phyloP scores from a whole-genome alignment of 352 stramenopile species.

The Aphanomyces invadans region DNA sequence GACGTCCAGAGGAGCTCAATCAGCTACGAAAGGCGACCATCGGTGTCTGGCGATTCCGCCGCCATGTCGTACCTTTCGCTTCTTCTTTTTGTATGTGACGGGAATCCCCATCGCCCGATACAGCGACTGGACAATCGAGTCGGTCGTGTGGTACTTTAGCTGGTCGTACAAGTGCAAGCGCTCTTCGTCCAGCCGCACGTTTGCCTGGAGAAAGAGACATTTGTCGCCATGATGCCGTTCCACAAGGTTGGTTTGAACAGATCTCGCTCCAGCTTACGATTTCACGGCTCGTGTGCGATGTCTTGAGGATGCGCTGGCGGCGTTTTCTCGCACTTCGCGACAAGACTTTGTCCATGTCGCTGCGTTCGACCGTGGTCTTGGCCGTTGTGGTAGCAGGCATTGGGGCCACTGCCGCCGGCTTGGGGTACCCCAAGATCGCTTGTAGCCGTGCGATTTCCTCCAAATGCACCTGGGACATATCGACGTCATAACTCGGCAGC shows the following conservation, averaged over 20 bases:
- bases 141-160: constrained; percentile 43
- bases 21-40: constrained; percentile 30
- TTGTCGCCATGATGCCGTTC: no score
- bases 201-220: constrained; percentile 40
- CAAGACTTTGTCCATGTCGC: neutral
- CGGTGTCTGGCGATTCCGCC: neutral
- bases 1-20: constrained; percentile 55
- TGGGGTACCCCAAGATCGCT: neutral
- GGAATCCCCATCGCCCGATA: constrained; percentile 62
- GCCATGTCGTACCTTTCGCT: constrained; percentile 38
- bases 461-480: neutral
- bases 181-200: constrained; percentile 48
- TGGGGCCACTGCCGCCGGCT: neutral
- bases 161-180: constrained; percentile 44
- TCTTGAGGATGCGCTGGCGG: neutral
- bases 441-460: constrained; percentile 3
- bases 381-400: neutral
- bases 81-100: constrained; percentile 52
- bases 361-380: neutral
- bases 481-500: neutral
- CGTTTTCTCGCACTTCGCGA: neutral
- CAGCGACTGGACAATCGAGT: constrained; percentile 37
- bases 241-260: no score
- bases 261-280: no score
- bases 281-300: constrained; percentile 5